A percentile compares a stretch with the other conserved stretches of the same genome.
Evolutionary conservation across 345 rosid genomes (phyloP).

Genomic region (Eucalyptus regnans): DNA sequence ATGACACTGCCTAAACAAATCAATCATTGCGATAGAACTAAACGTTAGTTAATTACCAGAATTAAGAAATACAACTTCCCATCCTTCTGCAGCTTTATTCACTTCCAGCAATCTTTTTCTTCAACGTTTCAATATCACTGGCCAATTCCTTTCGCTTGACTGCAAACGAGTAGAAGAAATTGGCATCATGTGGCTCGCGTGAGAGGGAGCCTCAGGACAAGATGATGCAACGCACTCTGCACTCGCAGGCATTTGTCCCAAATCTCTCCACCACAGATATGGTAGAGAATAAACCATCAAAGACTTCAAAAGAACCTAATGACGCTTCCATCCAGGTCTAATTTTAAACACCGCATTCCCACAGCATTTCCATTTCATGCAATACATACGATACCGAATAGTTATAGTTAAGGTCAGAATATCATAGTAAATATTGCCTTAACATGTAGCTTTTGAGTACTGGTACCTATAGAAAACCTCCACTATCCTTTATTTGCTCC

Average conservation of each 20-base stretch:
- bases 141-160: slow-evolving; percentile 95
- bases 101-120: slow-evolving; percentile 87
- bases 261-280: background rate
- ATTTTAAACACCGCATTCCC: background rate
- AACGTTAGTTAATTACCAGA: background rate
- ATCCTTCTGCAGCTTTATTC: slow-evolving; percentile 20
- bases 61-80: background rate
- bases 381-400: background rate
- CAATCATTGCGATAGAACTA: background rate
- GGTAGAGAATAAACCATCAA: background rate
- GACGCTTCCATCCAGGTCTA: background rate
- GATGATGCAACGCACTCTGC: background rate
- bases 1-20: background rate
- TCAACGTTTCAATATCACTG: slow-evolving; percentile 60
- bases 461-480: background rate
- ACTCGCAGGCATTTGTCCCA: background rate
- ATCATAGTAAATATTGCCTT: background rate
- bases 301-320: background rate
- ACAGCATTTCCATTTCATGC: background rate
- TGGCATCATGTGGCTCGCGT: background rate
- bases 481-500: background rate
- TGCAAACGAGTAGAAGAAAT: slow-evolving; percentile 11
- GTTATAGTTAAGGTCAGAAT: background rate
- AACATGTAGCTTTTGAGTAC: background rate
- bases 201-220: background rate